Conservation (phyloP, 2,329 filamentous ascomycete species). For the Zasmidium angulare region DNA sequence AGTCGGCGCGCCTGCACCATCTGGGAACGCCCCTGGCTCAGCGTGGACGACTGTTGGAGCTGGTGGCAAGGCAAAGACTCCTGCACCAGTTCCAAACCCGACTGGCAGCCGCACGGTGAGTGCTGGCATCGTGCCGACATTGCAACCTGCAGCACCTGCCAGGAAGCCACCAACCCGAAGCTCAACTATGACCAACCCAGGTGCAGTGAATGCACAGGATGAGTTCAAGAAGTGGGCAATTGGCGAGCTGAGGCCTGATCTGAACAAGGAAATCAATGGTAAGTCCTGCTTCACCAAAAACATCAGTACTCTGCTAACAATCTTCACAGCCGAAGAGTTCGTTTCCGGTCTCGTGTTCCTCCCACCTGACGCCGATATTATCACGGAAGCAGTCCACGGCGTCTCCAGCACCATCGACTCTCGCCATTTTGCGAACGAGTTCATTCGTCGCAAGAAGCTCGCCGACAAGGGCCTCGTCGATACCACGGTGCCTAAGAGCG, state of each 20-base stretch:
- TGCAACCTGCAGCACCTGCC: conserved; percentile 27
- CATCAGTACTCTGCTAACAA: conserved; percentile 36
- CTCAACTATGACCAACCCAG: conserved; percentile 53
- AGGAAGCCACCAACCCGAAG: conserved; percentile 51
- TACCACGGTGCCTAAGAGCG: conserved; percentile 51
- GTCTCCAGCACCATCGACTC: conserved; percentile 88
- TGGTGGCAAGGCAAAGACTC: conserved; percentile 83
- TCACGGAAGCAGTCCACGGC: conserved; percentile 86
- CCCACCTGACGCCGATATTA: conserved; percentile 74
- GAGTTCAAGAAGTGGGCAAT: conserved; percentile 95
- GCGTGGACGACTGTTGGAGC: conserved; percentile 97
- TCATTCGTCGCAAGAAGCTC: conserved; percentile 85
- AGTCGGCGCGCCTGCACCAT: conserved; percentile 44
- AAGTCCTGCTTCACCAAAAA: conserved; percentile 30
- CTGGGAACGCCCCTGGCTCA: conserved; percentile 48
- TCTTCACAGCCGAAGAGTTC: conserved; percentile 49
- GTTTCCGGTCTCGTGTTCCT: conserved; percentile 72
- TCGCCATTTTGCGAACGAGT: conserved; percentile 90
- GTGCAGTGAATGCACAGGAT: conserved; percentile 68
- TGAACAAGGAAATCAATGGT: conserved; percentile 68
- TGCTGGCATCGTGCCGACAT: conserved; percentile 39
- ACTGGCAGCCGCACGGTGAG: conserved; percentile 49
- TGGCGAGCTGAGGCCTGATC: conserved; percentile 71
- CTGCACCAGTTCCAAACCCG: conserved; percentile 55
- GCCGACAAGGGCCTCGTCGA: conserved; percentile 85